Conservation (phyloP, 352 stramenopile genomes). For the Thalassiosira gravida region DNA sequence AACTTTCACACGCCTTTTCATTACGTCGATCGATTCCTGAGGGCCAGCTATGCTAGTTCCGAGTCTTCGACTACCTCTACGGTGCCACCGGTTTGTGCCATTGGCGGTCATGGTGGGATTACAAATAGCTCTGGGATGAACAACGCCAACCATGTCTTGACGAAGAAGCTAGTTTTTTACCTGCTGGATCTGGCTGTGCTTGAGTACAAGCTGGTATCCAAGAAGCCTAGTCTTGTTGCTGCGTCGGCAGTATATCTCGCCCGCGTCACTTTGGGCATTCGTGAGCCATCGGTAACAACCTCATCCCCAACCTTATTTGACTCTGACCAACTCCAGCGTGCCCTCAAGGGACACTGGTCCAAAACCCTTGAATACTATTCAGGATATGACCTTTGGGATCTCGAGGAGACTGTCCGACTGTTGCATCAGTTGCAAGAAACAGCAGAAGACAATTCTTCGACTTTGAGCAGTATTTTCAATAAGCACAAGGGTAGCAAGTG, state of each 20-base stretch:
- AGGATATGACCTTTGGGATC: slow-evolving; percentile 68
- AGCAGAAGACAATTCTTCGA: slow-evolving; percentile 57
- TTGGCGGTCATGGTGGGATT: not conserved
- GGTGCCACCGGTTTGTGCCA: no score
- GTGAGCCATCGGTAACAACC: slow-evolving; percentile 4
- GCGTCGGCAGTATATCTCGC: slow-evolving; percentile 82
- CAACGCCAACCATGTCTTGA: slow-evolving; percentile 17
- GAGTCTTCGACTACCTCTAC: slow-evolving; percentile 35
- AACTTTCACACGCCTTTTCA: slow-evolving; percentile 72
- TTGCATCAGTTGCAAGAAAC: slow-evolving; percentile 73
- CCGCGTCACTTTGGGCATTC: slow-evolving; percentile 75
- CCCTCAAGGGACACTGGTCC: slow-evolving; percentile 58
- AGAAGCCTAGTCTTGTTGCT: slow-evolving; percentile 63
- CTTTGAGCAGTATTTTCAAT: slow-evolving; percentile 52
- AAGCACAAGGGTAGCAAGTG: slow-evolving; percentile 64
- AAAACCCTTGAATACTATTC: slow-evolving; percentile 81
- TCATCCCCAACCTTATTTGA: slow-evolving; percentile 4
- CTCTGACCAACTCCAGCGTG: slow-evolving; percentile 11
- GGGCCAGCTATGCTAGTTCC: slow-evolving; percentile 63
- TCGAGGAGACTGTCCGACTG: slow-evolving; percentile 71
- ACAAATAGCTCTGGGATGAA: no score
- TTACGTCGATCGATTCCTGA: slow-evolving; percentile 79
- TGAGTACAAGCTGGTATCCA: slow-evolving; percentile 57
- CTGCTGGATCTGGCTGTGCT: slow-evolving; percentile 77
- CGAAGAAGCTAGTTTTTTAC: slow-evolving; percentile 74